These are phyloP conservation scores for Russula abietina DNA, from an alignment of 768 basidiomycete species.

Conservation along the genomic window DNA sequence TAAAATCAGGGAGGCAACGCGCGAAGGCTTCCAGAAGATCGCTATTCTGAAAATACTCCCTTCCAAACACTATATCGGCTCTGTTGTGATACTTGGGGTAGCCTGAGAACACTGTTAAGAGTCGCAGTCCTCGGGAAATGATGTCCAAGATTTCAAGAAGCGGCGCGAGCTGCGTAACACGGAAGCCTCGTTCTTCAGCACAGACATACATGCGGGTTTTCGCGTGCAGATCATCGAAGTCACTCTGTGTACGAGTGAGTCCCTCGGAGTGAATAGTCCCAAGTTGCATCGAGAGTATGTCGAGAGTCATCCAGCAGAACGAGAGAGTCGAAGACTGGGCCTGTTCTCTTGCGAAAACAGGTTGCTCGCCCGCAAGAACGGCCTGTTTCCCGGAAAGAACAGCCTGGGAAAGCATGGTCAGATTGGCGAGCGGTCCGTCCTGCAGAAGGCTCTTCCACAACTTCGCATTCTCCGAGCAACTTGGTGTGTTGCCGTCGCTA, in stretches of 20 bases:
- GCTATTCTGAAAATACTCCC: constrained; percentile 3
- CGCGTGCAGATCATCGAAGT: neutral
- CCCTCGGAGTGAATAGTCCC: neutral
- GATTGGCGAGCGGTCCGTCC: constrained; percentile 11
- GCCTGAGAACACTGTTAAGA: neutral
- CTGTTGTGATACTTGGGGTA: constrained; percentile 2
- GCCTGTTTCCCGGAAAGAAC: neutral
- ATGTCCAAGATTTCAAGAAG: constrained; percentile 7
- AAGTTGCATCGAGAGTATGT: constrained; percentile 7
- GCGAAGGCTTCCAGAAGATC: constrained; percentile 8
- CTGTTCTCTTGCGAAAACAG: neutral
- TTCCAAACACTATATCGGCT: constrained; percentile 7
- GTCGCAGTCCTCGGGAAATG: neutral
- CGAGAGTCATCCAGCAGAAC: constrained; percentile 12
- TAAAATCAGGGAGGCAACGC: constrained; percentile 1
- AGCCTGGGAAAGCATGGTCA: neutral
- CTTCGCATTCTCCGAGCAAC: neutral
- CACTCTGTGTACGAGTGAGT: neutral
- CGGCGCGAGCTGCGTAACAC: neutral
- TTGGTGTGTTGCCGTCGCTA: neutral
- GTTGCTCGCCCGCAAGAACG: too few relatives aligned
- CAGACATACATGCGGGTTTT: neutral
- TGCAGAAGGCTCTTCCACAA: neutral
- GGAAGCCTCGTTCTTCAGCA: neutral
- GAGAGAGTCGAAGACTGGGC: neutral